Conservation (phyloP, 345 rosid species). For the Sisymbrium irio region DNA sequence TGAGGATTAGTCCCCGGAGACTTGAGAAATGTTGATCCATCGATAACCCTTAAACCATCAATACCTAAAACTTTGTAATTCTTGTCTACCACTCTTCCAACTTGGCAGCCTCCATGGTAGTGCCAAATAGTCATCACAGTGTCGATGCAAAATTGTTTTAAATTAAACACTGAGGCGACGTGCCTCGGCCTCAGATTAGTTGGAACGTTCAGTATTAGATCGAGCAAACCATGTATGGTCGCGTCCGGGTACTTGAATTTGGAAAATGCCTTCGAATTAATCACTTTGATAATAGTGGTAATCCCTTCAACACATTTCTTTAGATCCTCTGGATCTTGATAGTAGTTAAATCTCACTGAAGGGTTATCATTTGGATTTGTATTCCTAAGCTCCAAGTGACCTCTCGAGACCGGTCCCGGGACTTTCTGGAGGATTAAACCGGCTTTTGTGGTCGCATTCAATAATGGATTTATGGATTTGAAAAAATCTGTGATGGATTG, state of each 20-base stretch:
- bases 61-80: slow-evolving; percentile 56
- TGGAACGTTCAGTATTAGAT: slow-evolving; percentile 43
- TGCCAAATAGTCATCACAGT: slow-evolving; percentile 74
- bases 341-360: slow-evolving; percentile 67
- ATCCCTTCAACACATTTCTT: slow-evolving; percentile 56
- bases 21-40: slow-evolving; percentile 54
- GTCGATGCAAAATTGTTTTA: slow-evolving; percentile 62
- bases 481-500: slow-evolving; percentile 38
- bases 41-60: slow-evolving; percentile 52
- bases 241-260: slow-evolving; percentile 43
- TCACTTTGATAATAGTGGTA: slow-evolving; percentile 43
- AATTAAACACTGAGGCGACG: slow-evolving; percentile 27
- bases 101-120: slow-evolving; percentile 75
- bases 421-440: slow-evolving; percentile 57
- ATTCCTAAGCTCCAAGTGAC: slow-evolving; percentile 53
- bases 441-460: slow-evolving; percentile 41
- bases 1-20: slow-evolving; percentile 78
- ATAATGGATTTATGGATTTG: slow-evolving; percentile 31
- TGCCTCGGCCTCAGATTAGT: slow-evolving; percentile 62
- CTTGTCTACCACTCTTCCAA: slow-evolving; percentile 55
- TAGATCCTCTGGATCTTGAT: slow-evolving; percentile 64
- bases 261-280: slow-evolving; percentile 50
- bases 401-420: slow-evolving; percentile 56
- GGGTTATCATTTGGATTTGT: slow-evolving; percentile 59
- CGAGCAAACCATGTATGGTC: slow-evolving; percentile 40